Conservation (phyloP, 805 yeast species). For the Starmerella ratchasimensis region DNA sequence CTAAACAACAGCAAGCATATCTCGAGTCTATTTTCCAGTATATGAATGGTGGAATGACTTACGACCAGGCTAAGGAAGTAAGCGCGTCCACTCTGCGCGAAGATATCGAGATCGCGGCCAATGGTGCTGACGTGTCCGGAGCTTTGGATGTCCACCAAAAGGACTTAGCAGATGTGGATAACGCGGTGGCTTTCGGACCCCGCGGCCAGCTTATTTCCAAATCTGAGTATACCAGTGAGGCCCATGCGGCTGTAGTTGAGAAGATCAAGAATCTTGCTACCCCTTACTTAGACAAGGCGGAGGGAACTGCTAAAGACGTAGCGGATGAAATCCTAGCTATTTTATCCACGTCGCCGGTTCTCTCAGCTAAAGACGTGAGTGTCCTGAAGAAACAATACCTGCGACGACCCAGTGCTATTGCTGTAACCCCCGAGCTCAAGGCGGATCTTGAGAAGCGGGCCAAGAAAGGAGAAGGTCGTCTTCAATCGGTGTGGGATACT, state of each 20-base stretch:
- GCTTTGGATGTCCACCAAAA: slow-evolving; percentile 19
- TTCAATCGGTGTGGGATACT: slow-evolving; percentile 49
- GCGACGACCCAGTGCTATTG: slow-evolving; percentile 44
- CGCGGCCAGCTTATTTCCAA: slow-evolving; percentile 24
- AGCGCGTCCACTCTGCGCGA: slow-evolving; percentile 36
- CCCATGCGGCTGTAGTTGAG: slow-evolving; percentile 7
- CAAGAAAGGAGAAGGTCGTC: slow-evolving; percentile 38
- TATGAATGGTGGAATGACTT: slow-evolving; percentile 40
- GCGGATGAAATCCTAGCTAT: slow-evolving; percentile 30
- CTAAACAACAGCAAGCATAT: slow-evolving; percentile 33
- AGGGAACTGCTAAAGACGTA: slow-evolving; percentile 28
- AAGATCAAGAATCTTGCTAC: slow-evolving; percentile 18
- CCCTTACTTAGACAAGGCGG: slow-evolving; percentile 9
- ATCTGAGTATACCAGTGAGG: slow-evolving; percentile 1
- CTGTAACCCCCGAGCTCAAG: slow-evolving; percentile 29
- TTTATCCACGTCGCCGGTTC: slow-evolving; percentile 30
- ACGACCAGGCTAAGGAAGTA: slow-evolving; percentile 44
- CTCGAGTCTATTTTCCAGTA: slow-evolving; percentile 40
- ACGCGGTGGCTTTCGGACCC: slow-evolving; percentile 27
- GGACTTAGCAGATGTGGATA: slow-evolving; percentile 30
- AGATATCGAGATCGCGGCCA: slow-evolving; percentile 31
- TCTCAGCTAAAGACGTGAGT: slow-evolving; percentile 28
- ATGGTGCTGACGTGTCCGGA: slow-evolving; percentile 26
- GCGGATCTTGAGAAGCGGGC: slow-evolving; percentile 24
- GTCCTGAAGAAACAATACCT: slow-evolving; percentile 36